A percentile compares a stretch with the other conserved stretches of the same genome.
Conservation (phyloP, 83 land plant species). For the Larix sibirica region DNA sequence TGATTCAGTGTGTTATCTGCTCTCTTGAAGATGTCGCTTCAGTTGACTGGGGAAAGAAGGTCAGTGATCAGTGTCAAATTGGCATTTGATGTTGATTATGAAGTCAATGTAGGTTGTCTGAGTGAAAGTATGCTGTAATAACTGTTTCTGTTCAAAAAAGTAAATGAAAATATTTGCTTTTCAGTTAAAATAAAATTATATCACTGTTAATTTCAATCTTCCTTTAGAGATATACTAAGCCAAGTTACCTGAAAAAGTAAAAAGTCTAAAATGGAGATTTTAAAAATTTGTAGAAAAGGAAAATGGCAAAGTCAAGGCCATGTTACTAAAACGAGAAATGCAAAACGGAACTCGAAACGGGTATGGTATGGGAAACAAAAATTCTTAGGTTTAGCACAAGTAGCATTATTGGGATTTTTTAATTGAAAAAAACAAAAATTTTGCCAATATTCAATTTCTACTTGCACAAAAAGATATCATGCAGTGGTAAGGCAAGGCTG, state of each 20-base stretch:
- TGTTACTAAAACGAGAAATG: too few relatives aligned
- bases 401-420: too few relatives aligned
- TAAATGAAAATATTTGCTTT: neutral
- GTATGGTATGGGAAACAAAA: too few relatives aligned
- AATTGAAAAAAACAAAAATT: too few relatives aligned
- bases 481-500: too few relatives aligned
- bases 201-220: neutral
- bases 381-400: too few relatives aligned
- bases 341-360: too few relatives aligned
- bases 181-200: neutral
- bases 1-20: slow-evolving; percentile 79
- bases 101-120: neutral
- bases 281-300: neutral
- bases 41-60: slow-evolving; percentile 63
- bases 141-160: neutral
- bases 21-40: slow-evolving; percentile 69
- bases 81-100: neutral
- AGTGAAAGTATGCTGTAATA: neutral
- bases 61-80: slow-evolving; percentile 24
- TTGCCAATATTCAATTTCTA: too few relatives aligned
- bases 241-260: neutral
- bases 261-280: too few relatives aligned
- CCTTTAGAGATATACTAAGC: neutral
- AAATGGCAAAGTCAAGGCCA: too few relatives aligned
- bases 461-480: too few relatives aligned